A percentile compares a stretch with the other conserved stretches of the same genome.
Conservation (phyloP, 176 grass and related monocot species). For the Avena sativa region DNA sequence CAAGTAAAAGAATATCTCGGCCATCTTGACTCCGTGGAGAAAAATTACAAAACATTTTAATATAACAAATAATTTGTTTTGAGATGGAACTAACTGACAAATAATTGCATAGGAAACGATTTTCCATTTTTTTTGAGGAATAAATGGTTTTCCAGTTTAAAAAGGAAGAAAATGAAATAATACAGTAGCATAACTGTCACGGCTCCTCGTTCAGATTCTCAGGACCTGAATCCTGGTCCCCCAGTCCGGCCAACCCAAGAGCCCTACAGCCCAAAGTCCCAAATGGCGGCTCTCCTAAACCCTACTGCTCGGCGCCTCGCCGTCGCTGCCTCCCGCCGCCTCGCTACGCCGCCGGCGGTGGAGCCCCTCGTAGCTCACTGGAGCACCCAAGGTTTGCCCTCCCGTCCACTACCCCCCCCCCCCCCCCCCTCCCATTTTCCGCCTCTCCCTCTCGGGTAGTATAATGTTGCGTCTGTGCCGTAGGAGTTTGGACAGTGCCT, state of each 20-base stretch:
- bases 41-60: too few species aligned
- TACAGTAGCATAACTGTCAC: not conserved
- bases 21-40: too few species aligned
- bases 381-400: slow-evolving; percentile 31
- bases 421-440: not conserved
- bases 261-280: not conserved
- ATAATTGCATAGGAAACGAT: too few species aligned
- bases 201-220: not conserved
- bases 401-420: too few species aligned
- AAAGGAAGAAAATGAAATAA: not conserved
- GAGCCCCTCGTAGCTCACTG: not conserved
- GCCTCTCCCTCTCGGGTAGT: too few species aligned
- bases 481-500: not conserved
- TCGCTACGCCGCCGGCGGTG: not conserved
- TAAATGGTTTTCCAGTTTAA: too few species aligned
- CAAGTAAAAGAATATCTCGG: too few species aligned
- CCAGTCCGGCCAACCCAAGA: not conserved
- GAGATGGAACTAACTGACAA: too few species aligned
- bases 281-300: slow-evolving; percentile 49
- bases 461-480: not conserved
- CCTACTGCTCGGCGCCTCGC: slow-evolving; percentile 36
- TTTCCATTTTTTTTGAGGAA: too few species aligned
- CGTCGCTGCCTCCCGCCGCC: not conserved
- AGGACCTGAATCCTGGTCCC: not conserved
- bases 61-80: too few species aligned